These are phyloP conservation scores for Parasitella parasitica DNA, from an alignment of 371 early-diverging fungal species.

Conservation along the genomic window DNA sequence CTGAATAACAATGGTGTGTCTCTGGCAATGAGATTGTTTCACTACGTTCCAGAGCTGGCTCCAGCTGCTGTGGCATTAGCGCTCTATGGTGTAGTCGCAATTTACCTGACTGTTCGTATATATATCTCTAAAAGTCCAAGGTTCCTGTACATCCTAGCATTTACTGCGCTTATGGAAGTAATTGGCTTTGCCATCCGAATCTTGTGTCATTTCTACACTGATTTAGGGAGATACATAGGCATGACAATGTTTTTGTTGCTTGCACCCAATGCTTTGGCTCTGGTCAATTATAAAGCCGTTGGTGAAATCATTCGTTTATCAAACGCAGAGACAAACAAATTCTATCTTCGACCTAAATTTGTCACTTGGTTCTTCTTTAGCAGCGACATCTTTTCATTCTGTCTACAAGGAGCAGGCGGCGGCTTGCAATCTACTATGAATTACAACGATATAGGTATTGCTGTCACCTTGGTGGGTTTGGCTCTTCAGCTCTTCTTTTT, in stretches of 20 bases:
- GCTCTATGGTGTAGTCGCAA: not conserved
- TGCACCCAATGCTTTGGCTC: constrained; percentile 40
- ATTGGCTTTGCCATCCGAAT: constrained; percentile 34
- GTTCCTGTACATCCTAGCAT: constrained; percentile 29
- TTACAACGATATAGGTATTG: not conserved
- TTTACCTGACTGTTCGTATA: constrained; percentile 8
- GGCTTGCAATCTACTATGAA: constrained; percentile 1
- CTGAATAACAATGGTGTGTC: not conserved
- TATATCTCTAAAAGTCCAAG: constrained; percentile 2
- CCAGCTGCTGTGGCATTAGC: constrained; percentile 8
- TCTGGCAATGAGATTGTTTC: not conserved
- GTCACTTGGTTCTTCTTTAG: constrained; percentile 45
- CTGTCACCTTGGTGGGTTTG: constrained; percentile 10
- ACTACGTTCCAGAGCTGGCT: constrained; percentile 9
- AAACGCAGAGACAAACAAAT: not conserved
- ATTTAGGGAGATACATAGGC: constrained; percentile 25
- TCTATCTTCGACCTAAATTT: constrained; percentile 38
- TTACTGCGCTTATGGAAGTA: constrained; percentile 34
- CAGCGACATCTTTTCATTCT: constrained; percentile 30
- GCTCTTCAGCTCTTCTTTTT: constrained; percentile 17
- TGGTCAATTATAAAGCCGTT: constrained; percentile 41
- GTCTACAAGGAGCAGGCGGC: constrained; percentile 19
- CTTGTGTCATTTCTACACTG: constrained; percentile 19
- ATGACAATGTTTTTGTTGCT: constrained; percentile 36
- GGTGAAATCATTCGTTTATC: constrained; percentile 30